These are phyloP conservation scores for Uronychia setigera DNA, from an alignment of 73 alveolate species.

Conservation along the genomic window DNA sequence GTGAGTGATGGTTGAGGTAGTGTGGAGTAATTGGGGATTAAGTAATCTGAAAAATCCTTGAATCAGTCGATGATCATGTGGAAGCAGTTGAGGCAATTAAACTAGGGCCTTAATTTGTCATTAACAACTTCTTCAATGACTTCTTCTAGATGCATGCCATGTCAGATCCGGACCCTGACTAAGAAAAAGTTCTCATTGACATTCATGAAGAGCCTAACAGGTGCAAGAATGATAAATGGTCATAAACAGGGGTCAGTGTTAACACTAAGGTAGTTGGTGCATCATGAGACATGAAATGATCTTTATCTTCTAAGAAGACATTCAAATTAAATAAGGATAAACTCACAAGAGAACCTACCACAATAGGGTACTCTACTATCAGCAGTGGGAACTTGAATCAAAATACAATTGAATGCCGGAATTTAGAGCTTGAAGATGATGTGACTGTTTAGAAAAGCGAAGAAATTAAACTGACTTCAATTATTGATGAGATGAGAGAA, in stretches of 20 bases:
- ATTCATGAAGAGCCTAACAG: not conserved
- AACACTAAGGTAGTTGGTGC: too few species aligned
- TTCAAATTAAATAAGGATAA: too few species aligned
- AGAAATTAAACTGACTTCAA: too few species aligned
- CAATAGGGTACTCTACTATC: not conserved
- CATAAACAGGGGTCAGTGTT: not conserved
- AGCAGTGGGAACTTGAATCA: not conserved
- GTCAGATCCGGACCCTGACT: not conserved
- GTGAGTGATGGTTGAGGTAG: conserved; percentile 4
- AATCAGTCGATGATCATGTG: not conserved
- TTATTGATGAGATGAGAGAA: not conserved
- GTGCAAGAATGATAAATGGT: not conserved
- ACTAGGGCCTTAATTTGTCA: not conserved
- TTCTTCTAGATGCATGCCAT: not conserved
- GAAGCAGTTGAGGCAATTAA: not conserved
- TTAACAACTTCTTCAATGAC: not conserved
- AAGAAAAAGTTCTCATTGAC: not conserved
- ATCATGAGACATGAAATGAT: not conserved
- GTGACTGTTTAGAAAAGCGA: too few species aligned
- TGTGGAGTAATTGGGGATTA: not conserved
- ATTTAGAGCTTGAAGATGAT: not conserved
- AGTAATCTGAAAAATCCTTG: too few species aligned
- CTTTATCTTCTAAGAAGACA: not conserved
- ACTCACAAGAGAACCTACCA: not conserved
- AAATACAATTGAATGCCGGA: not conserved